phyloP scores from a whole-genome alignment of 306 rosid species.

The Prunus persica region DNA sequence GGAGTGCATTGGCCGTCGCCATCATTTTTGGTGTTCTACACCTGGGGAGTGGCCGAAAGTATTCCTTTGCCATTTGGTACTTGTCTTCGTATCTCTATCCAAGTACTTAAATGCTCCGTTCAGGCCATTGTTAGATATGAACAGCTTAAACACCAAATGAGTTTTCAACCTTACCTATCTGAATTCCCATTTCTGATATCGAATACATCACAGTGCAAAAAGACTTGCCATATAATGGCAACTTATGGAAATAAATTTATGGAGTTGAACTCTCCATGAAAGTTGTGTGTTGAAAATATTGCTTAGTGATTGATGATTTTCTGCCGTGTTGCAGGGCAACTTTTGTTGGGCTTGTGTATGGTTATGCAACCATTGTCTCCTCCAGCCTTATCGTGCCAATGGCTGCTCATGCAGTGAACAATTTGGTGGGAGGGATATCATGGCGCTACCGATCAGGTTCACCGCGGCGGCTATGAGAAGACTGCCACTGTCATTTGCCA shows the following conservation, averaged over 20 bases:
- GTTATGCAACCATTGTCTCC: constrained; percentile 72
- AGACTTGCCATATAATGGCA: neutral
- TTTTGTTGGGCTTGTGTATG: constrained; percentile 83
- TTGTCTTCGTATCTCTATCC: neutral
- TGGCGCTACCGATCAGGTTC: constrained; percentile 61
- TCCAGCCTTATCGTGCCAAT: constrained; percentile 80
- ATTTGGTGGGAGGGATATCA: constrained; percentile 72
- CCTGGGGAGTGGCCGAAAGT: constrained; percentile 76
- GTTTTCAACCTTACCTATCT: neutral
- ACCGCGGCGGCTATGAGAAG: constrained; percentile 19
- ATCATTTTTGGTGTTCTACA: constrained; percentile 78
- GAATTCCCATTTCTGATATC: neutral
- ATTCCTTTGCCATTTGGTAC: constrained; percentile 84
- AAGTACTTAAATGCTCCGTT: neutral
- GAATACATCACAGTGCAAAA: neutral
- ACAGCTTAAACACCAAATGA: neutral
- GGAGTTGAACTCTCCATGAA: neutral
- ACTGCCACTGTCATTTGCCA: neutral
- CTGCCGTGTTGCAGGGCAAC: constrained; percentile 69
- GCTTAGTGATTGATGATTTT: neutral
- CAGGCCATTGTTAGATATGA: neutral
- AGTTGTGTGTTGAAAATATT: neutral
- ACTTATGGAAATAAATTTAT: neutral
- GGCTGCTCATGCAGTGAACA: constrained; percentile 85
- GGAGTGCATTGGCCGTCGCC: constrained; percentile 55